phyloP scores from a whole-genome alignment of 805 yeast species.

The Suhomyces xylopsoci region DNA sequence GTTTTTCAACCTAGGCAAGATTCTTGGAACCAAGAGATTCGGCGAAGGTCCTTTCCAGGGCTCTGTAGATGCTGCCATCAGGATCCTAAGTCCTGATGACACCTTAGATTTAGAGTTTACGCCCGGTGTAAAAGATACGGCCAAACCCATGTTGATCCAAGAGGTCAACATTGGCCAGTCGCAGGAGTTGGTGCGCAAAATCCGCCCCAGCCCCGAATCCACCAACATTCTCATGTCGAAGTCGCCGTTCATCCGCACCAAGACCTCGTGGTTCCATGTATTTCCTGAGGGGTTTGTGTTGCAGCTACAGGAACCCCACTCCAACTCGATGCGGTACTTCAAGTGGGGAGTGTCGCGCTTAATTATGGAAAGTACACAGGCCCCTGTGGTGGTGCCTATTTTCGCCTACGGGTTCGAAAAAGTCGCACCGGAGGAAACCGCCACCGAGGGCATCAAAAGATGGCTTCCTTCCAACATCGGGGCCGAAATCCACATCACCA shows the following conservation, averaged over 20 bases:
- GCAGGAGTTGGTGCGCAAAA: constrained; percentile 16
- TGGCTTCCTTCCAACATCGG: constrained; percentile 64
- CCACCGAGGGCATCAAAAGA: constrained; percentile 52
- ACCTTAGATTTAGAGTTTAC: constrained; percentile 47
- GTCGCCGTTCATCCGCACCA: constrained; percentile 56
- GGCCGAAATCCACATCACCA: constrained; percentile 60
- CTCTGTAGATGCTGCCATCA: constrained; percentile 79
- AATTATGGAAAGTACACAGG: constrained; percentile 73
- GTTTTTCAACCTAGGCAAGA: constrained; percentile 86
- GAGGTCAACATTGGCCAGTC: constrained; percentile 27
- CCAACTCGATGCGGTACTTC: constrained; percentile 88
- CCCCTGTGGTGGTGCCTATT: constrained; percentile 87
- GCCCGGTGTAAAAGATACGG: constrained; percentile 26
- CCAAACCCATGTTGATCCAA: constrained; percentile 37
- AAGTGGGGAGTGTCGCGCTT: constrained; percentile 92
- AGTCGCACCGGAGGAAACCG: constrained; percentile 71
- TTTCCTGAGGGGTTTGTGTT: constrained; percentile 95
- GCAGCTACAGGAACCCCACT: constrained; percentile 74
- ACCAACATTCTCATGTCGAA: constrained; percentile 24
- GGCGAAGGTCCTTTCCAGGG: constrained; percentile 94
- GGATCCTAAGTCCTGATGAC: constrained; percentile 77
- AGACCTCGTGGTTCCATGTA: constrained; percentile 87
- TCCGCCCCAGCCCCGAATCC: constrained; percentile 28
- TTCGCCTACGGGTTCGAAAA: constrained; percentile 84
- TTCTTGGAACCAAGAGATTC: constrained; percentile 81